A percentile compares a stretch with the other conserved stretches of the same genome.
Evolutionary conservation across 2,329 filamentous ascomycete genomes (phyloP).

Genomic region (Trichophyton equinum): DNA sequence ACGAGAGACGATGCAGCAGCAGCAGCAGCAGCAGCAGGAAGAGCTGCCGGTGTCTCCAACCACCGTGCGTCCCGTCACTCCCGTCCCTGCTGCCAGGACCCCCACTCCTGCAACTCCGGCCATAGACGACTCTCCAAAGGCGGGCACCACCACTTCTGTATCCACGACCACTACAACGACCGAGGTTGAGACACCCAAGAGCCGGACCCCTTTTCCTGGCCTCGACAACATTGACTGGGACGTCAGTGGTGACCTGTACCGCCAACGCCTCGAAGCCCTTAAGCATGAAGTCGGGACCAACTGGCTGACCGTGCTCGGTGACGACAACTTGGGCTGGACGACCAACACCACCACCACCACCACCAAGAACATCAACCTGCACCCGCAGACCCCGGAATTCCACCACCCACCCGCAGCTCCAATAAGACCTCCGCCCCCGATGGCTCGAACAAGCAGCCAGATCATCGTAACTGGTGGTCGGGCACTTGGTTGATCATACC

Average conservation of each 20-base stretch:
- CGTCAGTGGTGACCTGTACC: constrained; percentile 62
- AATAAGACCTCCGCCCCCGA: constrained; percentile 21
- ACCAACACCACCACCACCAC: constrained; percentile 13
- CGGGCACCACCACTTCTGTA: neutral
- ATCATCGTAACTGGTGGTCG: constrained; percentile 32
- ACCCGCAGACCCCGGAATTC: constrained; percentile 19
- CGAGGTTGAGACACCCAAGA: constrained; percentile 1
- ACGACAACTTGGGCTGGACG: constrained; percentile 48
- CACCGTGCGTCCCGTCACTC: neutral
- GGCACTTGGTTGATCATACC: constrained; percentile 22
- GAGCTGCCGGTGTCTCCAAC: constrained; percentile 1
- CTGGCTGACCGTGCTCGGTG: constrained; percentile 75
- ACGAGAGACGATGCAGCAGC: neutral
- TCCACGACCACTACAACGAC: neutral
- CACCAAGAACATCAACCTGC: constrained; percentile 20
- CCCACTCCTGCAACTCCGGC: neutral
- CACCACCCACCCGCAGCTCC: constrained; percentile 20
- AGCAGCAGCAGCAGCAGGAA: neutral
- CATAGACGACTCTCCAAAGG: neutral
- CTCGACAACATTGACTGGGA: constrained; percentile 23
- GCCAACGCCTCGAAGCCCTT: constrained; percentile 74
- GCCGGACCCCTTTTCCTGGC: constrained; percentile 16
- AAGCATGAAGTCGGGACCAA: constrained; percentile 74
- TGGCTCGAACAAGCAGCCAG: constrained; percentile 27
- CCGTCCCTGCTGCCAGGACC: neutral